Evolutionary conservation across 2,329 filamentous ascomycete genomes (phyloP).

Genomic region (Colletotrichum sp.): DNA sequence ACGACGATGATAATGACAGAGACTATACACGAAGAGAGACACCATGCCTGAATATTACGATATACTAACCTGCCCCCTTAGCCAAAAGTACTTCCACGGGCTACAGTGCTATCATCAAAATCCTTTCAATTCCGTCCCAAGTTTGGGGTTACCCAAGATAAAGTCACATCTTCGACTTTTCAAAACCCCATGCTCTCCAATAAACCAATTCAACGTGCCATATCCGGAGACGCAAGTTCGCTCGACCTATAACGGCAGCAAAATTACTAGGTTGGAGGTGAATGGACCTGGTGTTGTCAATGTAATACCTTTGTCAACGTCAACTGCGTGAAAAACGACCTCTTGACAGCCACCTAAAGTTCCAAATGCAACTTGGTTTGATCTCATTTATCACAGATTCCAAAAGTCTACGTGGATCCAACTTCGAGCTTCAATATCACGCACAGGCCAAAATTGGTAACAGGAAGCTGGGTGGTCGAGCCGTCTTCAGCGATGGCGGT

Average conservation of each 20-base stretch:
- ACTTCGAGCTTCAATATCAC: accelerated
- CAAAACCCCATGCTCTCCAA: accelerated
- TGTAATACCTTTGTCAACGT: background rate
- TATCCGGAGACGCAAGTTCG: background rate
- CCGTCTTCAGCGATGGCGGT: background rate
- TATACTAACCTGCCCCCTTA: background rate
- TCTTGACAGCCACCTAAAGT: background rate
- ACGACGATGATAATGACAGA: background rate
- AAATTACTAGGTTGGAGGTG: accelerated
- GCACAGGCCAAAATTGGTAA: background rate
- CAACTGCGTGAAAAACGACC: background rate
- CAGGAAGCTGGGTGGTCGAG: background rate
- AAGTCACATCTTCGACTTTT: background rate
- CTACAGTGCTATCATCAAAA: too few relatives aligned
- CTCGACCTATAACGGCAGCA: background rate
- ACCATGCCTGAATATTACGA: accelerated
- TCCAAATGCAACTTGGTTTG: background rate
- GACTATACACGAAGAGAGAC: background rate
- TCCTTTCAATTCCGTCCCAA: background rate
- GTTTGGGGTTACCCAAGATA: accelerated
- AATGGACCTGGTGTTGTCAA: background rate
- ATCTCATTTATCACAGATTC: background rate
- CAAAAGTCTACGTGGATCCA: background rate
- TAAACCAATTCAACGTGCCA: background rate
- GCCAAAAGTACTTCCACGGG: too few relatives aligned